Conservation (phyloP, 2,329 filamentous ascomycete genomes). For the Fusarium continuum region DNA sequence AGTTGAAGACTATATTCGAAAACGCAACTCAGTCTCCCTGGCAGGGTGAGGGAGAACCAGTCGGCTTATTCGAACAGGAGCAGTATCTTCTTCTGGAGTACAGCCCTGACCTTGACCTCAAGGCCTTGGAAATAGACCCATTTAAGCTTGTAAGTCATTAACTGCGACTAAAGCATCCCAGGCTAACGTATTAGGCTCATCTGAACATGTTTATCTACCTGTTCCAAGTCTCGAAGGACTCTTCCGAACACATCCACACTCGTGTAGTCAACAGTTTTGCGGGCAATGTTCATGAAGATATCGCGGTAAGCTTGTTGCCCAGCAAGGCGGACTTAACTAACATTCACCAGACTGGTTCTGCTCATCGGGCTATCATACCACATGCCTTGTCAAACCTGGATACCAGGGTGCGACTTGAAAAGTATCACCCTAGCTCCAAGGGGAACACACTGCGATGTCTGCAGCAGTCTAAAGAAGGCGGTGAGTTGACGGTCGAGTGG, state of each 20-base stretch:
- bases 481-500: conserved; percentile 7
- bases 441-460: background rate
- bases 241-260: conserved; percentile 2
- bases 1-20: background rate
- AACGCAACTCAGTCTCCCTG: background rate
- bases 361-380: conserved; percentile 5
- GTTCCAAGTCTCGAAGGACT: background rate
- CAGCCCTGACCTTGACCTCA: conserved; percentile 4
- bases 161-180: fast-evolving
- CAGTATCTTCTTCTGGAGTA: conserved; percentile 11
- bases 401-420: background rate
- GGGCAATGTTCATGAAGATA: background rate
- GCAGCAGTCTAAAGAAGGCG: conserved; percentile 11
- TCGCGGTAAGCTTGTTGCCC: background rate
- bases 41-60: background rate
- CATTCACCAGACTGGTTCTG: background rate
- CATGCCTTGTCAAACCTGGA: background rate
- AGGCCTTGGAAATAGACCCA: background rate
- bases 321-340: fast-evolving
- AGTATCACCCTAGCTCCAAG: background rate
- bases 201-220: conserved; percentile 2
- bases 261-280: background rate
- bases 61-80: background rate
- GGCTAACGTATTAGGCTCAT: background rate
- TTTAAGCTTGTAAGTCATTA: background rate